Percentiles rank a stretch among this genome's conserved stretches.
Conservation (phyloP, 2,329 filamentous ascomycete genomes). For the Paecilomyces sp. region DNA sequence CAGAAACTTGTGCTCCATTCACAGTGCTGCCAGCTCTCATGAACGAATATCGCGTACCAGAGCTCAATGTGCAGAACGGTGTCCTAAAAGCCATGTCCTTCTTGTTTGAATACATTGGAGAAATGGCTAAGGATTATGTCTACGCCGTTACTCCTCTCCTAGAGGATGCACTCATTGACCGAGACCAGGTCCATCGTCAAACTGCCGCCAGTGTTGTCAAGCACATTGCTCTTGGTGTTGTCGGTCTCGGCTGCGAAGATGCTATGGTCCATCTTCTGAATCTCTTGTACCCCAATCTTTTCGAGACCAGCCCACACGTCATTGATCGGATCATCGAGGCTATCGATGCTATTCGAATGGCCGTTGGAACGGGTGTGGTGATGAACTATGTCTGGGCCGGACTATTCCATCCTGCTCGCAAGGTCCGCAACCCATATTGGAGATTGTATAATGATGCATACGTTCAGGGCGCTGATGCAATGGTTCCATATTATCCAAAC, state of each 20-base stretch:
- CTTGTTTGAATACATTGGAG: constrained; percentile 97
- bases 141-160: constrained; percentile 94
- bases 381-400: constrained; percentile 99
- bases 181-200: constrained; percentile 95
- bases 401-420: constrained; percentile 91
- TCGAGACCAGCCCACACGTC: constrained; percentile 96
- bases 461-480: constrained; percentile 83
- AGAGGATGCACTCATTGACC: constrained; percentile 94
- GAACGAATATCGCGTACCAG: constrained; percentile 98
- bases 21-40: constrained; percentile 97
- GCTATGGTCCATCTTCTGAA: constrained; percentile 98
- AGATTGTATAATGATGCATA: constrained; percentile 95
- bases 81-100: constrained; percentile 96
- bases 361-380: constrained; percentile 82
- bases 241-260: constrained; percentile 93
- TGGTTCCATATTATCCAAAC: constrained; percentile 93
- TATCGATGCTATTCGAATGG: constrained; percentile 90
- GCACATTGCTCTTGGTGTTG: constrained; percentile 94
- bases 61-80: constrained; percentile 97
- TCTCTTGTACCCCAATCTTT: constrained; percentile 90
- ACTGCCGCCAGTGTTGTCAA: constrained; percentile 96
- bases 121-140: constrained; percentile 99
- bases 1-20: constrained; percentile 96
- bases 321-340: constrained; percentile 97
- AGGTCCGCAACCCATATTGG: constrained; percentile 94